Evolutionary conservation across 805 yeast genomes (phyloP).

Genomic region (Teunomyces funiuensis): DNA sequence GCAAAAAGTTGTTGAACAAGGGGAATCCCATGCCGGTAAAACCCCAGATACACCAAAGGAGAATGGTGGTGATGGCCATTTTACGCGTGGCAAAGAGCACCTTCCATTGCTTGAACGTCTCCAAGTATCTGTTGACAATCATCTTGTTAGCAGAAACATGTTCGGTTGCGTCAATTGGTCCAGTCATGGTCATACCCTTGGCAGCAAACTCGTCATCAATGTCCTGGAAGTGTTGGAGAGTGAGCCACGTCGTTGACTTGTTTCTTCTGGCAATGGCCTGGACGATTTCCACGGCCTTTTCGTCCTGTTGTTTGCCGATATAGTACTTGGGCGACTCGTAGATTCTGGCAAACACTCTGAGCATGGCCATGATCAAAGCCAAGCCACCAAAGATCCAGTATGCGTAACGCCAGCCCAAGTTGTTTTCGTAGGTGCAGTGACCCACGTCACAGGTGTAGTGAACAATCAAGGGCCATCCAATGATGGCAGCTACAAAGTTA

Average conservation of each 20-base stretch:
- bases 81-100: constrained; percentile 3
- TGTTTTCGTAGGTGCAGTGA: constrained; percentile 3
- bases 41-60: constrained; percentile 5
- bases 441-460: constrained; percentile 2
- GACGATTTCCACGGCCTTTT: constrained; percentile 1
- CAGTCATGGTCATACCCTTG: constrained; percentile 2
- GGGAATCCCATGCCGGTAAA: constrained; percentile 5
- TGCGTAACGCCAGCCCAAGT: constrained; percentile 6
- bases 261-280: constrained; percentile 4
- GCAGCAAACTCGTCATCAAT: constrained; percentile 4
- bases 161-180: not conserved
- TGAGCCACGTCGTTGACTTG: constrained; percentile 2
- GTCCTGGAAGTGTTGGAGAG: not conserved
- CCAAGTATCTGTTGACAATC: not conserved
- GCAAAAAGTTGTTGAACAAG: constrained; percentile 6
- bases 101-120: constrained; percentile 5
- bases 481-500: constrained; percentile 4
- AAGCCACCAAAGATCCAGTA: constrained; percentile 6
- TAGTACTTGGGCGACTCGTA: constrained; percentile 5
- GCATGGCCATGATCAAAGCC: not conserved
- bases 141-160: not conserved
- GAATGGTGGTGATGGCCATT: constrained; percentile 3
- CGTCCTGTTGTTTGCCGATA: constrained; percentile 1
- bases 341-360: constrained; percentile 2
- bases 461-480: constrained; percentile 6